A percentile compares a stretch with the other conserved stretches of the same genome.
Evolutionary conservation across 1,284 basidiomycete genomes (phyloP).

Genomic region (Apiotrichum sp.): DNA sequence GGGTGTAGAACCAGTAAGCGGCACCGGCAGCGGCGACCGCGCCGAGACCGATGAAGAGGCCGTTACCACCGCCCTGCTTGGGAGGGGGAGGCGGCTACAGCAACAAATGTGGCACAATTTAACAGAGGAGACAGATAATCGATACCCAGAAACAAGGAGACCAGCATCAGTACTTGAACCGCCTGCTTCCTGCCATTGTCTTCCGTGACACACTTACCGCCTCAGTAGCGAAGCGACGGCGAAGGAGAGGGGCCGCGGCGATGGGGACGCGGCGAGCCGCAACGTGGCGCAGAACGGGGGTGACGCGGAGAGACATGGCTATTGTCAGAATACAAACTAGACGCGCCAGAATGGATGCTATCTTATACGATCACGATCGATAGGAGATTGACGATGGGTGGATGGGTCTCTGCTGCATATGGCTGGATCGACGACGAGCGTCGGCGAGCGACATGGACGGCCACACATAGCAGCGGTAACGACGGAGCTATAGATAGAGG

Average conservation of each 20-base stretch:
- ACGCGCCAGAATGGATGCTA: no score
- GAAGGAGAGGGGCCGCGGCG: conserved; percentile 17
- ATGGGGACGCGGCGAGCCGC: conserved; percentile 21
- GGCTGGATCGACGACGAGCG: no score
- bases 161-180: no score
- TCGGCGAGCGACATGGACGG: no score
- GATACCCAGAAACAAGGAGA: no score
- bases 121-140: conserved; percentile 14
- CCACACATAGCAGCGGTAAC: no score
- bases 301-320: conserved; percentile 33
- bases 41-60: conserved; percentile 28
- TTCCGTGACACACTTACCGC: conserved; percentile 23
- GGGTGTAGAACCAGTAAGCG: conserved; percentile 45
- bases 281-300: conserved; percentile 28
- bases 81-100: conserved; percentile 30
- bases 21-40: conserved; percentile 34
- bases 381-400: no score
- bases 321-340: not conserved
- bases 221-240: conserved; percentile 31
- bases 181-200: not conserved
- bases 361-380: no score
- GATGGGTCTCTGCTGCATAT: no score
- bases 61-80: conserved; percentile 21
- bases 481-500: no score
- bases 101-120: conserved; percentile 7